Evolutionary conservation across 192 early-diverging fungal species (phyloP).

Genomic region (Phlyctochytrium planicorne): DNA sequence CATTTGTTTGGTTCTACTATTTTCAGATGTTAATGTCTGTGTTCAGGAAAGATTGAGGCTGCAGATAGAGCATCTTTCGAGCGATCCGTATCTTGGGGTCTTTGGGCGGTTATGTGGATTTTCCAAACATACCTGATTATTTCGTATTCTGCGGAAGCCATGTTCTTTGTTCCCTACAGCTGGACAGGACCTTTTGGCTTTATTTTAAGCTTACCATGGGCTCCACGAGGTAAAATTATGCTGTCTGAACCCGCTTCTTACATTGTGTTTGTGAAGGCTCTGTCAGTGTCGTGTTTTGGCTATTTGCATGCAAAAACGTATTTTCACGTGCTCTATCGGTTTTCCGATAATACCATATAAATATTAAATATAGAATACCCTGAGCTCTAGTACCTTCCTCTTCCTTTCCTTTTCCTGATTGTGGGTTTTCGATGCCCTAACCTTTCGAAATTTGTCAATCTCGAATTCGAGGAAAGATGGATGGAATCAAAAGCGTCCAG

Average conservation of each 20-base stretch:
- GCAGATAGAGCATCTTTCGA: conserved; percentile 19
- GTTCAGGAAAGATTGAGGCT: conserved; percentile 13
- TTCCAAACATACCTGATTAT: conserved; percentile 9
- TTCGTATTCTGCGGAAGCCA: conserved; percentile 5
- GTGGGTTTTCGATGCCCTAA: neutral
- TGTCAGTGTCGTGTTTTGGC: conserved; percentile 20
- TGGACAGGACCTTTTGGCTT: conserved; percentile 20
- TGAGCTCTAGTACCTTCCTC: neutral
- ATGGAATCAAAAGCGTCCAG: neutral
- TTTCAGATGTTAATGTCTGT: neutral
- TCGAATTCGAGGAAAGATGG: neutral
- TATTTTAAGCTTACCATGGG: conserved; percentile 19
- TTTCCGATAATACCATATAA: neutral
- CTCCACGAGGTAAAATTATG: conserved; percentile 12
- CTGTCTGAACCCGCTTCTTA: neutral
- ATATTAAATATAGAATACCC: neutral
- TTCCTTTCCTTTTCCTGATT: neutral
- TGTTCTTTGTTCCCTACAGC: conserved; percentile 20
- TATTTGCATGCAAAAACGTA: conserved; percentile 23
- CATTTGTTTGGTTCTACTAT: neutral
- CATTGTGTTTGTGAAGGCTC: conserved; percentile 10
- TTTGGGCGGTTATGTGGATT: conserved; percentile 15
- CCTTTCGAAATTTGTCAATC: too few relatives aligned
- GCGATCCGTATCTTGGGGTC: conserved; percentile 18
- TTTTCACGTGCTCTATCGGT: conserved; percentile 6